These are phyloP conservation scores for Alternaria gansuensis DNA, from an alignment of 2,329 filamentous ascomycete genomes.

Conservation along the genomic window DNA sequence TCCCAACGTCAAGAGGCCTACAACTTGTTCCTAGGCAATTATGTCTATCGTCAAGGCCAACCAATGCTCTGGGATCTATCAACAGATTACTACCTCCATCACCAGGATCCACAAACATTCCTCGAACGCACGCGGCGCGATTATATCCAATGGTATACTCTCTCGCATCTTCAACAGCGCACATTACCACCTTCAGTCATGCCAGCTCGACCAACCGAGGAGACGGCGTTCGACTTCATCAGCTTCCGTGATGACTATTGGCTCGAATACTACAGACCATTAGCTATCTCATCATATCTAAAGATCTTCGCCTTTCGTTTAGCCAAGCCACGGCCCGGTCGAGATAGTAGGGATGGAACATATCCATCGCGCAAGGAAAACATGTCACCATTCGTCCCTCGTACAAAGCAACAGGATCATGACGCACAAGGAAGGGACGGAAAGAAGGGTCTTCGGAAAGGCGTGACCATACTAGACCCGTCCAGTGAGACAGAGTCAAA, in stretches of 20 bases:
- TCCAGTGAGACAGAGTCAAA: conserved; percentile 51
- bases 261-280: conserved; percentile 94
- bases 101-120: conserved; percentile 81
- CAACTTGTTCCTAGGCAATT: conserved; percentile 96
- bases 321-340: conserved; percentile 80
- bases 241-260: conserved; percentile 90
- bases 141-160: conserved; percentile 91
- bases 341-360: conserved; percentile 77
- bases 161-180: conserved; percentile 72
- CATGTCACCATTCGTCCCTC: conserved; percentile 85
- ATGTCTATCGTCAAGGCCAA: conserved; percentile 84
- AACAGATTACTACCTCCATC: conserved; percentile 96
- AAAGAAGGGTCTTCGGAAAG: conserved; percentile 71
- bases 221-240: conserved; percentile 50
- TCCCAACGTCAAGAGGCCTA: conserved; percentile 98
- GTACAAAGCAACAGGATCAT: conserved; percentile 56
- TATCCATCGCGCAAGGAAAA: conserved; percentile 79
- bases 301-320: conserved; percentile 95
- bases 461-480: conserved; percentile 74
- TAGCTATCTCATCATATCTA: conserved; percentile 84
- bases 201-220: conserved; percentile 49
- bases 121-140: conserved; percentile 68
- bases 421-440: conserved; percentile 67
- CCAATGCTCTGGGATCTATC: conserved; percentile 97
- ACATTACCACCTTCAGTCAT: conserved; percentile 62